Percentiles rank a stretch among this genome's conserved stretches.
Conservation (phyloP, 2,329 filamentous ascomycete genomes). For the Phaeosphaeriaceae sp. region DNA sequence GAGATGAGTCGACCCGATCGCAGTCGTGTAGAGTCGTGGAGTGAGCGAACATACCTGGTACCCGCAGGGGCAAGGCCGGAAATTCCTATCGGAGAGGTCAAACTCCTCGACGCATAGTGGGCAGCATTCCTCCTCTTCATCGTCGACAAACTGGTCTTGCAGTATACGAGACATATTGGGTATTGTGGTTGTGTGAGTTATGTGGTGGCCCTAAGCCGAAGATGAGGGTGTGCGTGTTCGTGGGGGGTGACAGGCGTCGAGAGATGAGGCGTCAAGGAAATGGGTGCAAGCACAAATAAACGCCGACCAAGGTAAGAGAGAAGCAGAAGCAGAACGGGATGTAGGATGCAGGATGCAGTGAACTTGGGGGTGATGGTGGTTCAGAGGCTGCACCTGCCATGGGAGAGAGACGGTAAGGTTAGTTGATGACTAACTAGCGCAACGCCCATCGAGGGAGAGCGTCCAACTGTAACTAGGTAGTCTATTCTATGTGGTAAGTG, state of each 20-base stretch:
- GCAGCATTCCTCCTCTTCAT: conserved; percentile 66
- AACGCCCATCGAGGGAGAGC: background rate
- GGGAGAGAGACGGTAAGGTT: conserved; percentile 14
- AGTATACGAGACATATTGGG: conserved; percentile 55
- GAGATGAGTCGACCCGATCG: conserved; percentile 13
- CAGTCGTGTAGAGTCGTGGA: conserved; percentile 8
- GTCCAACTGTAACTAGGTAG: too few species aligned
- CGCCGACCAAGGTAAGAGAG: conserved; percentile 38
- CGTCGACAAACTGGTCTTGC: conserved; percentile 62
- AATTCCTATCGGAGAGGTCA: conserved; percentile 96
- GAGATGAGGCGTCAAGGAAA: conserved; percentile 20
- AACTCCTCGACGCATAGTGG: conserved; percentile 99
- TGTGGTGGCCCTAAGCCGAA: conserved; percentile 34
- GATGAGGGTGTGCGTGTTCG: conserved; percentile 11
- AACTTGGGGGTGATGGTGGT: conserved; percentile 27
- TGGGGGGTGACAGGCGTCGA: background rate
- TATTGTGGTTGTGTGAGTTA: conserved; percentile 9
- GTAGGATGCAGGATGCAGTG: conserved; percentile 24
- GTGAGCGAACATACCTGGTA: conserved; percentile 77
- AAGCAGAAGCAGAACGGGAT: conserved; percentile 15
- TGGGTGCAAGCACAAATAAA: conserved; percentile 30
- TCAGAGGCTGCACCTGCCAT: conserved; percentile 32
- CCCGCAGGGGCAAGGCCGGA: conserved; percentile 94
- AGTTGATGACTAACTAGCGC: conserved; percentile 5
- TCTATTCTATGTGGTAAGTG: too few species aligned